phyloP scores from a whole-genome alignment of 768 basidiomycete genomes.

The Gloeophyllum trabeum region DNA sequence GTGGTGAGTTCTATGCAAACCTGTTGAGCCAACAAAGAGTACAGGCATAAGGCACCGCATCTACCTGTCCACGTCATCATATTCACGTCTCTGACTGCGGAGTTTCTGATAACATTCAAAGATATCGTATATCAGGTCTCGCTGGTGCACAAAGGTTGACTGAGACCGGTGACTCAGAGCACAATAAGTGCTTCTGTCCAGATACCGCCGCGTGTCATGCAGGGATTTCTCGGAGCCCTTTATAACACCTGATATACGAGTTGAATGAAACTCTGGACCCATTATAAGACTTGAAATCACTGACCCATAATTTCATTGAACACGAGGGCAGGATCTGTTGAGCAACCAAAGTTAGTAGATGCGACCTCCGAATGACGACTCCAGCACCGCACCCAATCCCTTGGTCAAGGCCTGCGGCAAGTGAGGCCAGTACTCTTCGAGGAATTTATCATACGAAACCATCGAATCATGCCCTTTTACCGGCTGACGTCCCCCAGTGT shows the following conservation, averaged over 20 bases:
- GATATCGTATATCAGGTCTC: slow-evolving; percentile 36
- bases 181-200: slow-evolving; percentile 34
- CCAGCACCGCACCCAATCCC: slow-evolving; percentile 41
- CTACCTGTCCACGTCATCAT: no score
- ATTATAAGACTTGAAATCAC: no score
- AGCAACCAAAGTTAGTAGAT: no score
- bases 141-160: slow-evolving; percentile 38
- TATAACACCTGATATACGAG: slow-evolving; percentile 36
- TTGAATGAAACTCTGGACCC: background rate
- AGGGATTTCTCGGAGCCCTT: slow-evolving; percentile 54
- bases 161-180: slow-evolving; percentile 39
- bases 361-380: no score
- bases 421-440: slow-evolving; percentile 45
- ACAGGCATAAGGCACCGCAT: no score
- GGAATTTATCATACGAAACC: slow-evolving; percentile 38
- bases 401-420: slow-evolving; percentile 40
- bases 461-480: no score
- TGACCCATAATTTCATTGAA: slow-evolving; percentile 60
- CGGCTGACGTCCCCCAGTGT: no score
- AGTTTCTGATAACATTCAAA: slow-evolving; percentile 41
- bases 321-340: slow-evolving; percentile 50
- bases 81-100: no score
- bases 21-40: no score
- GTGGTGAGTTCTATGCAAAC: slow-evolving; percentile 43
- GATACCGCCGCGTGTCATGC: slow-evolving; percentile 19